A percentile compares a stretch with the other conserved stretches of the same genome.
phyloP scores from a whole-genome alignment of 2,329 filamentous ascomycete genomes.

The Aphanocladium album region DNA sequence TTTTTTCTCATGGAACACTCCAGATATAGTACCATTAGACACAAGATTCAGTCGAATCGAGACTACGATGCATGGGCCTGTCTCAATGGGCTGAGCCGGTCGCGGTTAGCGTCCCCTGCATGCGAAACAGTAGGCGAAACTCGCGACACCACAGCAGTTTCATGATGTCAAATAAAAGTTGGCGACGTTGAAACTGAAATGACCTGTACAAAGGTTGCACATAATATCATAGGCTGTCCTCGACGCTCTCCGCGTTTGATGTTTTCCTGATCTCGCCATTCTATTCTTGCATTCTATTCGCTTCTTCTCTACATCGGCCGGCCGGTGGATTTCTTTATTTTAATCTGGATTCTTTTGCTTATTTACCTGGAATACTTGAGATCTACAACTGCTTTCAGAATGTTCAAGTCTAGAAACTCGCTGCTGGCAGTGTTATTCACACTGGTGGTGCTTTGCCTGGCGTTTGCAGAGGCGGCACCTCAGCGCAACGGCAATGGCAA shows the following conservation, averaged over 20 bases:
- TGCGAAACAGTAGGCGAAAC: not conserved
- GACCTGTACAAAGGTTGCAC: too few relatives aligned
- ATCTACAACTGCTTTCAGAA: not conserved
- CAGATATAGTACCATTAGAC: not conserved
- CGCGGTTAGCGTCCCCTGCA: not conserved
- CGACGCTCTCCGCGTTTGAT: not conserved
- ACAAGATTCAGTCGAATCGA: not conserved
- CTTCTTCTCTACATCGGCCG: not conserved
- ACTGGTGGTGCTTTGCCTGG: not conserved
- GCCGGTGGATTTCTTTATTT: not conserved
- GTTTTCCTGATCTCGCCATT: not conserved
- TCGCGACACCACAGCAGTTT: not conserved
- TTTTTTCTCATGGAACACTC: not conserved
- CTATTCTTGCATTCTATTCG: not conserved
- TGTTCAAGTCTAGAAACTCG: conserved; percentile 1
- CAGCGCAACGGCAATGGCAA: not conserved
- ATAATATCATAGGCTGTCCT: not conserved
- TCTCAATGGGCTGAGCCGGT: not conserved
- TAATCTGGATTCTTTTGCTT: not conserved
- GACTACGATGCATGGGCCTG: not conserved
- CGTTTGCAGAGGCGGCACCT: conserved; percentile 2
- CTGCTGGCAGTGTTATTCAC: conserved; percentile 1
- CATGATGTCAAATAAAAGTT: not conserved
- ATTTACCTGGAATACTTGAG: too few relatives aligned
- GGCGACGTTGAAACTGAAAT: not conserved